Percentiles rank a stretch among this genome's conserved stretches.
These are phyloP conservation scores for Hevea brasiliensis DNA, from an alignment of 345 rosid genomes.

Conservation along the genomic window DNA sequence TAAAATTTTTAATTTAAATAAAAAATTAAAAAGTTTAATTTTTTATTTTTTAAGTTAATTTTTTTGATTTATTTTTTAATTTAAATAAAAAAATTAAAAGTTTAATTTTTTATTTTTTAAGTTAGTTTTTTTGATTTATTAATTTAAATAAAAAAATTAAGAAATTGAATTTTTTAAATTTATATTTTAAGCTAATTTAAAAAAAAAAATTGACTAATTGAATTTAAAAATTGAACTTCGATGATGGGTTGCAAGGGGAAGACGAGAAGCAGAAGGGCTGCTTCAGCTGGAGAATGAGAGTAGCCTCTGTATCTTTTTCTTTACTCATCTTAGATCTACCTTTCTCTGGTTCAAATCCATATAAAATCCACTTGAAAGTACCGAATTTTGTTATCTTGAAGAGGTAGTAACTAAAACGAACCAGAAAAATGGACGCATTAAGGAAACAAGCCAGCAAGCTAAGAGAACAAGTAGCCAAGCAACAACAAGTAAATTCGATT, in stretches of 20 bases:
- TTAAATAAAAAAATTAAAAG: no score
- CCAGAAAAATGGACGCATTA: conserved; percentile 63
- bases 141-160: no score
- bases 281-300: not conserved
- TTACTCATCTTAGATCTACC: conserved; percentile 8
- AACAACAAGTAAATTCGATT: conserved; percentile 54
- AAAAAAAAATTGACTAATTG: no score
- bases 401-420: not conserved
- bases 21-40: no score
- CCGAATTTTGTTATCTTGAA: not conserved
- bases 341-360: not conserved
- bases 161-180: no score
- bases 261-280: not conserved
- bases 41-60: no score
- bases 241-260: not conserved
- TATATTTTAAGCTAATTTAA: no score
- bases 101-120: no score
- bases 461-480: conserved; percentile 95
- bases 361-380: not conserved
- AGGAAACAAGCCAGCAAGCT: conserved; percentile 93
- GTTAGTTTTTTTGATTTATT: no score
- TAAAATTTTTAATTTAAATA: no score
- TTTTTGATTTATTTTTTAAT: no score
- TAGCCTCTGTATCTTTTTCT: not conserved
- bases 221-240: no score